A percentile compares a stretch with the other conserved stretches of the same genome.
Evolutionary conservation across 345 rosid species (phyloP).

Genomic region (Dipteronia sinensis): DNA sequence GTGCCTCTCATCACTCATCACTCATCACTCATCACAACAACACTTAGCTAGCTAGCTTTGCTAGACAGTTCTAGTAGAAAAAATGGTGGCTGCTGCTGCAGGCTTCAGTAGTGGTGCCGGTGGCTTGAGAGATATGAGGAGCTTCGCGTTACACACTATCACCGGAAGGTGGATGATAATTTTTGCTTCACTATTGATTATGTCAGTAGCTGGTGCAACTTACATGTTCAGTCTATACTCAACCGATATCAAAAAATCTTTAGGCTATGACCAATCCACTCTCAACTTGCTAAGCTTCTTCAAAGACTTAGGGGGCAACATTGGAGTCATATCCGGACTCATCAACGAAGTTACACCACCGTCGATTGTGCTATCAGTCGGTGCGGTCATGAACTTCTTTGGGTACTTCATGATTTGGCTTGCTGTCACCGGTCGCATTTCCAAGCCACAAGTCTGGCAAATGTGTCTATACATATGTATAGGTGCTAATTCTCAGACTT

Average conservation of each 20-base stretch:
- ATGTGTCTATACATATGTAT: constrained; percentile 42
- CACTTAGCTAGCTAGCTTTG: no score
- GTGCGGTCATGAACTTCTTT: constrained; percentile 38
- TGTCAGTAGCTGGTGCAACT: constrained; percentile 42
- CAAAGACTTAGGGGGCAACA: constrained; percentile 41
- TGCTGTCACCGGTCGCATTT: constrained; percentile 29
- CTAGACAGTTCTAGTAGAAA: background rate
- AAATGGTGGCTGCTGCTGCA: constrained; percentile 1
- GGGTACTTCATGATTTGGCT: constrained; percentile 50
- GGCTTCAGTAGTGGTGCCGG: background rate
- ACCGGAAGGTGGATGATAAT: constrained; percentile 42
- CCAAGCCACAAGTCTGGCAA: constrained; percentile 33
- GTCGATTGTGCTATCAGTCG: constrained; percentile 38
- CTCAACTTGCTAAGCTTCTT: constrained; percentile 32
- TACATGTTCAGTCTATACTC: constrained; percentile 44
- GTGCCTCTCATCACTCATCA: background rate
- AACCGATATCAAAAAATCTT: constrained; percentile 34
- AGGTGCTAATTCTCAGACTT: constrained; percentile 37
- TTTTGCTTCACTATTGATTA: constrained; percentile 36
- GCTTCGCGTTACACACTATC: constrained; percentile 14
- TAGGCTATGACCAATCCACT: constrained; percentile 28
- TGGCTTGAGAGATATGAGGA: constrained; percentile 17
- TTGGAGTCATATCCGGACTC: constrained; percentile 28
- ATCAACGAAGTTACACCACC: constrained; percentile 43
- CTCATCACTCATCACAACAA: no score